Base-by-base conservation (phyloP, 2,329 filamentous ascomycete species). In the Colletotrichum liriopes region DNA sequence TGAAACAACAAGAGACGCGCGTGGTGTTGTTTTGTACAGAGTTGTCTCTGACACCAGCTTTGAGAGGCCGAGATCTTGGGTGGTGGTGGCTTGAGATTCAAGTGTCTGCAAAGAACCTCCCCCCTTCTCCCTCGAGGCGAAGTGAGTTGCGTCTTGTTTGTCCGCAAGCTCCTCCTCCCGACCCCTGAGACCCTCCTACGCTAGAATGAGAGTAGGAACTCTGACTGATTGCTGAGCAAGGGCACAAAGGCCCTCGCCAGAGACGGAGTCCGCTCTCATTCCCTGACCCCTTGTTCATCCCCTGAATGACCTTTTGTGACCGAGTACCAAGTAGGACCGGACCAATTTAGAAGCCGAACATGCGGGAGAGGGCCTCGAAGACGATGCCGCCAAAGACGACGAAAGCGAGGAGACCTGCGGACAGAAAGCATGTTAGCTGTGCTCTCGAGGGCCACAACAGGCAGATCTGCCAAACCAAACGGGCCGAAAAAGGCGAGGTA, bases 371-470 rank as follows among this genome's bases (percentile, higher is more conserved):
- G 65, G 85, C 81, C 80, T 91, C 89, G 78, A 91, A 90, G 76
- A 90, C 74, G 37, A 91, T 82, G 47, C 90, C 89, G 72, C 90
- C 90, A 73, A 91, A 88, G 76, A 92, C 82, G 77, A 91, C 83
- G 79, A 92, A 92, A 45, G 79, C 89, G 75, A 92, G 87, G 56
- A 92, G 72, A 37, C 77, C 89, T 91, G 61, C 0, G n/a, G 18
- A 64, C 4, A 20, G 20, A 41, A 61, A 14, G 55, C 41, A 39
- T 29, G 35, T 71, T 45, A 74, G 70, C 41, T 8, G 29, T 39
- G 43, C 3, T 69, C 32, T 11, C 12, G 18, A 37, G 29, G 26
- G 16, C 8, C n/a, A 37, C 14, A 37, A 6, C 3, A 2, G 55
- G 26, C 11, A 62, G 75, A 58, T 16, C 45, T 20, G 55, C n/a